phyloP scores from a whole-genome alignment of 805 yeast species.

The Saturnispora besseyi region DNA sequence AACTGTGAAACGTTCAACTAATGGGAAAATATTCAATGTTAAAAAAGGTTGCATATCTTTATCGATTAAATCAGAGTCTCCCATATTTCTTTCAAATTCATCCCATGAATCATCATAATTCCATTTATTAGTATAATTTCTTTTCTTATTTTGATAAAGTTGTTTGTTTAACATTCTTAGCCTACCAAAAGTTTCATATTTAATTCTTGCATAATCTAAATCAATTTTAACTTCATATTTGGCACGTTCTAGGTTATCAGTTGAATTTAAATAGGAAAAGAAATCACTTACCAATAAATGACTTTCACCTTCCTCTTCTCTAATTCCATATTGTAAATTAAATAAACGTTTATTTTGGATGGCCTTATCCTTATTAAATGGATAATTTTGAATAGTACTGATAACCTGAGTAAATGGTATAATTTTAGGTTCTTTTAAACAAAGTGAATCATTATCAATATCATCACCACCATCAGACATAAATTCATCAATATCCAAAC shows the following conservation, averaged over 20 bases:
- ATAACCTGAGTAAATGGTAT: neutral
- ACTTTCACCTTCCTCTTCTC: conserved; percentile 4
- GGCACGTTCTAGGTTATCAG: conserved; percentile 20
- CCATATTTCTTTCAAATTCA: conserved; percentile 24
- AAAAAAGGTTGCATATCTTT: conserved; percentile 33
- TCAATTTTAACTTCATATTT: conserved; percentile 23
- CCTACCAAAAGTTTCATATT: conserved; percentile 23
- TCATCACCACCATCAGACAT: conserved; percentile 18
- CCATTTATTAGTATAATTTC: conserved; percentile 32
- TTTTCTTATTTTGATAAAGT: conserved; percentile 18
- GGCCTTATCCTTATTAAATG: neutral
- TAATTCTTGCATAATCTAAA: conserved; percentile 20
- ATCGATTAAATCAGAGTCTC: conserved; percentile 20
- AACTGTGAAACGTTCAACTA: conserved; percentile 85
- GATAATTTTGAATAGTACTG: neutral
- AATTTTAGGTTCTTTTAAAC: neutral
- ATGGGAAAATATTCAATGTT: conserved; percentile 66
- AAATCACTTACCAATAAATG: conserved; percentile 15
- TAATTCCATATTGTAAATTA: neutral
- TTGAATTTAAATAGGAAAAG: conserved; percentile 16
- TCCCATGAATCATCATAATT: conserved; percentile 33
- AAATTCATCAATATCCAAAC: conserved; percentile 20
- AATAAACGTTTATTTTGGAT: conserved; percentile 1
- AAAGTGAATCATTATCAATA: neutral
- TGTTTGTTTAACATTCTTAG: conserved; percentile 22